Conservation (phyloP, 768 basidiomycete genomes). For the Leccinum incarnatum region DNA sequence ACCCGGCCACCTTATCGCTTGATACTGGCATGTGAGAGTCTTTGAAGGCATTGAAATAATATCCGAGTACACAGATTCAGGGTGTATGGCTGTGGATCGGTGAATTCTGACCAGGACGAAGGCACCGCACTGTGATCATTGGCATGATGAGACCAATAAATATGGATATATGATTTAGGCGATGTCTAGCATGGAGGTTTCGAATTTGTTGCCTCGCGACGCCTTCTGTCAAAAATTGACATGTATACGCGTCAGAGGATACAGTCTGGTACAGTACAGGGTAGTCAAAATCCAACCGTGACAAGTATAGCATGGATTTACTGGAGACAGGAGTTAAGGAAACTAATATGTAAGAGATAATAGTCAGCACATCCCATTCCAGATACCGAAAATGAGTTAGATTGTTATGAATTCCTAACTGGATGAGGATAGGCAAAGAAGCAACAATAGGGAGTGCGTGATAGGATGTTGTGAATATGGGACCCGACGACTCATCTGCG, state of each 20-base stretch:
- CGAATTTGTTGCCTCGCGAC: background rate
- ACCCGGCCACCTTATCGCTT: background rate
- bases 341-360: background rate
- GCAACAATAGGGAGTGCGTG: background rate
- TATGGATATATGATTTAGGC: background rate
- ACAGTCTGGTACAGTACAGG: background rate
- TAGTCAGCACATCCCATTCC: constrained; percentile 11
- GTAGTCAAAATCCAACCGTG: background rate
- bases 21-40: background rate
- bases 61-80: background rate
- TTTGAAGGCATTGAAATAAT: background rate
- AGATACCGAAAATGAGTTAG: background rate
- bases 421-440: background rate
- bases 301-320: background rate
- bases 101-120: background rate
- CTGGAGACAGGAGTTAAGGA: background rate
- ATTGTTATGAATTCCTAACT: background rate
- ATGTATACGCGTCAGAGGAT: background rate
- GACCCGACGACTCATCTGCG: constrained; percentile 11
- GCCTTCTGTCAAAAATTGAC: background rate
- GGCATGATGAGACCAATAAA: background rate
- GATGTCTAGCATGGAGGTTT: background rate
- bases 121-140: background rate
- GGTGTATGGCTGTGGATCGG: background rate
- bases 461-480: background rate